Conservation (phyloP, 305 asterid species). For the Salvia sclarea region DNA sequence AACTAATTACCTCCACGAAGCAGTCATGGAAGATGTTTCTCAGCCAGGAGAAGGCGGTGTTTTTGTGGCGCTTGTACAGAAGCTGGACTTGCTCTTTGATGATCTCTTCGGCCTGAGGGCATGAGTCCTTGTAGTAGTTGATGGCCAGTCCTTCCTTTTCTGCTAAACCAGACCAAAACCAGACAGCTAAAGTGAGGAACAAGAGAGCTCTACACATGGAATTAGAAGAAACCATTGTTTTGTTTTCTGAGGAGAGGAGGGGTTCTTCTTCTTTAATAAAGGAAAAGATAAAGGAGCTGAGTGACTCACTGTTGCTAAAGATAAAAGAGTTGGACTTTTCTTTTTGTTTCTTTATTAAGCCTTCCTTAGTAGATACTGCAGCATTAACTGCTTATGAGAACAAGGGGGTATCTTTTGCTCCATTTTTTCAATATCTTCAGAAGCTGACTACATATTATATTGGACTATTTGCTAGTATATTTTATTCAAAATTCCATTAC, state of each 20-base stretch:
- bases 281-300: background rate
- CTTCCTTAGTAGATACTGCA: background rate
- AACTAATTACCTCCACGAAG: conserved; percentile 66
- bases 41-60: conserved; percentile 98
- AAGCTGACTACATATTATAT: background rate
- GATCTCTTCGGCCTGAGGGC: conserved; percentile 96
- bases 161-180: conserved; percentile 42
- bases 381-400: background rate
- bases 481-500: background rate
- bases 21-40: conserved; percentile 98
- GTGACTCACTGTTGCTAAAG: background rate
- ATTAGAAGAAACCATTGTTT: background rate
- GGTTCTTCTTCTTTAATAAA: background rate
- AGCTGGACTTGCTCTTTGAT: conserved; percentile 87
- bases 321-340: conserved; percentile 14
- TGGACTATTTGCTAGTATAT: background rate
- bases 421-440: background rate
- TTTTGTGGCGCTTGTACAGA: conserved; percentile 98
- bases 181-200: conserved; percentile 49
- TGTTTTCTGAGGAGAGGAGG: background rate
- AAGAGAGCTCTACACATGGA: conserved; percentile 42
- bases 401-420: background rate
- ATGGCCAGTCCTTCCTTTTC: conserved; percentile 55
- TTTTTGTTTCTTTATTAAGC: background rate
- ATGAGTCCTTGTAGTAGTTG: conserved; percentile 79